A percentile compares a stretch with the other conserved stretches of the same genome.
These are phyloP conservation scores for Plasmodium reichenowi DNA, from an alignment of 169 alveolate genomes.

Conservation along the genomic window DNA sequence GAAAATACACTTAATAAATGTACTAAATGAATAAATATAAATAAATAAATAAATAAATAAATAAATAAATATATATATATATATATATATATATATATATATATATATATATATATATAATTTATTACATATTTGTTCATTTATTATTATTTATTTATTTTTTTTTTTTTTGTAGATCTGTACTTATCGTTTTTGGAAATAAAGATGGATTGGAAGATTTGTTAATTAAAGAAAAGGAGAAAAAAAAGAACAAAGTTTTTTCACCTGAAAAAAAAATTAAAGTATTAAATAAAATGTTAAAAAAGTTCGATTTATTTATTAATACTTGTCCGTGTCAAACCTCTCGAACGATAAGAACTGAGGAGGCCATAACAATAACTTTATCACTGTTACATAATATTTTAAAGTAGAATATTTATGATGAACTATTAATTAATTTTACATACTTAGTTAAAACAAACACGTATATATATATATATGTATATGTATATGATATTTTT, in stretches of 20 bases:
- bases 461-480: no score
- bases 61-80: no score
- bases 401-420: conserved; percentile 8
- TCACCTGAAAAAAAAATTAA: conserved; percentile 13
- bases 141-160: not conserved
- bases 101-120: no score
- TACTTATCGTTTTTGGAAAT: conserved; percentile 69
- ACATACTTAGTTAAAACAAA: no score
- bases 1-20: no score
- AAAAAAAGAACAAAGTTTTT: conserved; percentile 23
- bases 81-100: no score
- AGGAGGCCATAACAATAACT: conserved; percentile 95
- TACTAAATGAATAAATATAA: no score
- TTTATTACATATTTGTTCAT: not conserved
- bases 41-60: no score
- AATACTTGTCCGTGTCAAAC: conserved; percentile 94
- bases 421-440: no score
- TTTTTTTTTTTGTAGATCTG: conserved; percentile 25
- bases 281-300: conserved; percentile 77
- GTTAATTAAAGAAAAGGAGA: conserved; percentile 38
- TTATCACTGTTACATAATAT: conserved; percentile 77
- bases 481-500: not conserved
- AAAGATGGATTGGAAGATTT: conserved; percentile 51
- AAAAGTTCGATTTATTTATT: conserved; percentile 90
- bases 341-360: conserved; percentile 96